Evolutionary conservation across 345 rosid genomes (phyloP), one percentile per base, ranked within the genome.

Genomic region (Bruguiera parviflora): DNA sequence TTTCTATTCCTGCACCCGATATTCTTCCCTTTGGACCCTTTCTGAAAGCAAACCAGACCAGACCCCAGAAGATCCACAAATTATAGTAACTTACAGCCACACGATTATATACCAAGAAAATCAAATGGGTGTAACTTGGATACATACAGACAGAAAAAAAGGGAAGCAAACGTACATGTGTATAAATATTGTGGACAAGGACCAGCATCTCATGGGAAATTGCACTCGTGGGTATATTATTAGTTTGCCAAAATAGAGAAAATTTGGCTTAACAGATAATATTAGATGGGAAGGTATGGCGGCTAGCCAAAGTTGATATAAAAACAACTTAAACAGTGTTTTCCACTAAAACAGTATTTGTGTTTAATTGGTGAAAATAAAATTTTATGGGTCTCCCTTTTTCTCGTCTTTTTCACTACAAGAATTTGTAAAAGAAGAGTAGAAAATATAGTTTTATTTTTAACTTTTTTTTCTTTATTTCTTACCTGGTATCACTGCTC

Each of bases 151-250:
- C 25, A 69, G 62, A 73, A 78, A 76, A 74, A 64, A 27, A 1
- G 28, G 65, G 68, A 69, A 77, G 73, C 79, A 67, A 78, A 72
- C 67, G 61, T 73, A 25, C 25, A 49, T 22, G 21, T 24, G 68
- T 28, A 67, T 6, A 33, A 33, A 33, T 49, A 53, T 57, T 71
- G 73, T 66, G 69, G 65, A 73, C 47, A 88, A 91, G 96, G 89
- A 85, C 92, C 96, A 88, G 80, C 63, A 77, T 79, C 88, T 75
- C 84, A 86, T 86, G 88, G 90, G 87, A 92, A 88, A 87, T 79
- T 90, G 92, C 88, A 86, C 88, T 70, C 86, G 70, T 79, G 76
- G 75, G 78, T 74, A 80, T 71, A 83, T 82, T 73, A 77, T 83
- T 75, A 75, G 72, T 63, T 75, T 73, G 62, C 73, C 73, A 80